A percentile compares a stretch with the other conserved stretches of the same genome.
Conservation (phyloP, 768 basidiomycete genomes). For the Leccinum aurantiacum region DNA sequence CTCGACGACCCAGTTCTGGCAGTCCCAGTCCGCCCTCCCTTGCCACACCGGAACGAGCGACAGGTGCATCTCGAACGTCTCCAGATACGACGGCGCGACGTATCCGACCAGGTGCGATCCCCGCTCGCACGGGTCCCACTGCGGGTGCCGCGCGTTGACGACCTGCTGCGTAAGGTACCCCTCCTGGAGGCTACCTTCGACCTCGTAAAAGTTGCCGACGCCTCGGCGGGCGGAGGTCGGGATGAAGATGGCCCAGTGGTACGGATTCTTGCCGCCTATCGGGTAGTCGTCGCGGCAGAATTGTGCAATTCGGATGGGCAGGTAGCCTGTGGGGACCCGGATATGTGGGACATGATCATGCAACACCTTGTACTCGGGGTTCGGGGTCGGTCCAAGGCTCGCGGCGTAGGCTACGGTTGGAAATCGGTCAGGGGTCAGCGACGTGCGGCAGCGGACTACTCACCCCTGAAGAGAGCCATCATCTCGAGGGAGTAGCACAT, state of each 20-base stretch:
- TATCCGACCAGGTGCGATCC: slow-evolving; percentile 15
- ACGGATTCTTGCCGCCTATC: not conserved
- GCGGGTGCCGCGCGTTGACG: slow-evolving; percentile 13
- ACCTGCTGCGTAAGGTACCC: slow-evolving; percentile 19
- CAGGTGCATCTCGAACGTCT: slow-evolving; percentile 6
- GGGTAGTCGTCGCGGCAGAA: slow-evolving; percentile 10
- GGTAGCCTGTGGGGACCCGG: slow-evolving; percentile 14
- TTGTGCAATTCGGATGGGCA: slow-evolving; percentile 18
- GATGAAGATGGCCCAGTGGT: slow-evolving; percentile 27
- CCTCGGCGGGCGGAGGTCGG: slow-evolving; percentile 19
- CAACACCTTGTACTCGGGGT: slow-evolving; percentile 10
- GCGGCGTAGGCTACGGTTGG: slow-evolving; percentile 8
- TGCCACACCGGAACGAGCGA: slow-evolving; percentile 16
- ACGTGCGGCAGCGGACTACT: too few relatives aligned
- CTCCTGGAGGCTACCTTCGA: slow-evolving; percentile 8
- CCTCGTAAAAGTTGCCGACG: slow-evolving; percentile 22
- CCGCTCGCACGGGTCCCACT: slow-evolving; percentile 15
- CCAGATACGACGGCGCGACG: slow-evolving; percentile 8
- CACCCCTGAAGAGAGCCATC: too few relatives aligned
- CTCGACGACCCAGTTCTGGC: slow-evolving; percentile 25
- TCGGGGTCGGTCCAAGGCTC: not conserved
- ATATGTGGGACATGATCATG: slow-evolving; percentile 4
- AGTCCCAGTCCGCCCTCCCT: slow-evolving; percentile 14
- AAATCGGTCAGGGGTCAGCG: not conserved
- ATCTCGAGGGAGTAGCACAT: too few relatives aligned